Conservation (phyloP, 306 rosid genomes). For the Acacia confusa region DNA sequence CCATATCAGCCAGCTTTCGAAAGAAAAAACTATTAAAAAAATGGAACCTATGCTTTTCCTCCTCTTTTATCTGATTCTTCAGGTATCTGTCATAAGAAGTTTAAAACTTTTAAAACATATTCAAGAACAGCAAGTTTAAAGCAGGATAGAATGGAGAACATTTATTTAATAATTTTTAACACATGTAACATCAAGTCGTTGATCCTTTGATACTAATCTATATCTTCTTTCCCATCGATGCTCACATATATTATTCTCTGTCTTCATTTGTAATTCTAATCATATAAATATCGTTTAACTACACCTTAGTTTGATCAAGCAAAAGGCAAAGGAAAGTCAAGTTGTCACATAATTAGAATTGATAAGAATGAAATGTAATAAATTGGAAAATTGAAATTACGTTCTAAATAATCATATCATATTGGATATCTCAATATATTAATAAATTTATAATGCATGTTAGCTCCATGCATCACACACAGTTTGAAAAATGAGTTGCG, state of each 20-base stretch:
- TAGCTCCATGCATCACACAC: background rate
- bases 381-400: background rate
- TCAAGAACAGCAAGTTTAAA: background rate
- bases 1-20: constrained; percentile 71
- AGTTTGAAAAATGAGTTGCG: background rate
- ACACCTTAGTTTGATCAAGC: background rate
- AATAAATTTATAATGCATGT: background rate
- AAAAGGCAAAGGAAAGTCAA: background rate
- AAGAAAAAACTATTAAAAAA: constrained; percentile 90
- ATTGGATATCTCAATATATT: background rate
- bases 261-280: background rate
- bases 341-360: background rate
- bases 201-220: background rate
- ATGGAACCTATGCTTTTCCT: constrained; percentile 61
- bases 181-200: background rate
- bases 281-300: background rate
- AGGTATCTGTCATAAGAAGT: constrained; percentile 57
- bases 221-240: background rate
- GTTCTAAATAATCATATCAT: background rate
- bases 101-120: background rate
- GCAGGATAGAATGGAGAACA: background rate
- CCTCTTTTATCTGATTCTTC: constrained; percentile 59
- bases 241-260: background rate
- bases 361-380: background rate
- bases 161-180: background rate